Conservation (phyloP, 805 yeast genomes). For the Metschnikowia noctiluminum region DNA sequence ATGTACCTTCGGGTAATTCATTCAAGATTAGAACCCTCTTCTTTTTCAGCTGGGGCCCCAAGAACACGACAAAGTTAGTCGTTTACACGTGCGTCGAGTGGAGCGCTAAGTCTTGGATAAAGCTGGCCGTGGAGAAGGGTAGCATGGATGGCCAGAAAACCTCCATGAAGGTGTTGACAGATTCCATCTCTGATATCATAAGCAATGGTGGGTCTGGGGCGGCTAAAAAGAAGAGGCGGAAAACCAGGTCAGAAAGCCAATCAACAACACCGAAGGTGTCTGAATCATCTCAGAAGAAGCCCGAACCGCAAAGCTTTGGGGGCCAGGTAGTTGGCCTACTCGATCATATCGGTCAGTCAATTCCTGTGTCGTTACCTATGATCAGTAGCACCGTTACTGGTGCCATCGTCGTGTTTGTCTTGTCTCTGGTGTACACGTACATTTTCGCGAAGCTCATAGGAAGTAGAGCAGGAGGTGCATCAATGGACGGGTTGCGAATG, state of each 20-base stretch:
- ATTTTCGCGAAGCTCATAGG: slow-evolving; percentile 1
- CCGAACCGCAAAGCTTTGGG: slow-evolving; percentile 1
- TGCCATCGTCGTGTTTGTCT: slow-evolving; percentile 3
- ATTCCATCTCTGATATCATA: slow-evolving; percentile 9
- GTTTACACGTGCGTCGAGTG: slow-evolving; percentile 75
- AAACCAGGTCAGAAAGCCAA: slow-evolving; percentile 10
- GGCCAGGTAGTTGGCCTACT: slow-evolving; percentile 8
- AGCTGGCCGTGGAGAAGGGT: slow-evolving; percentile 82
- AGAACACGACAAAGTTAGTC: slow-evolving; percentile 56
- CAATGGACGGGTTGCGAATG: background rate
- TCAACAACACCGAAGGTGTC: background rate
- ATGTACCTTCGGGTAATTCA: slow-evolving; percentile 90
- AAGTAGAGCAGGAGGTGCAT: background rate
- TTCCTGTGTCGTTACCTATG: slow-evolving; percentile 12
- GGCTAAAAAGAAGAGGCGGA: slow-evolving; percentile 13
- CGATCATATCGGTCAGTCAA: slow-evolving; percentile 13
- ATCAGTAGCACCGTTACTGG: slow-evolving; percentile 12
- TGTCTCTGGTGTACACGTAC: slow-evolving; percentile 11
- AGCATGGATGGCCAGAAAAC: slow-evolving; percentile 73
- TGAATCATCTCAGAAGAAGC: background rate
- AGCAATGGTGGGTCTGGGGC: slow-evolving; percentile 10
- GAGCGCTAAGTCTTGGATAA: slow-evolving; percentile 92
- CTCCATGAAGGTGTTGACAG: slow-evolving; percentile 16
- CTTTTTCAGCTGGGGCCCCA: slow-evolving; percentile 69
- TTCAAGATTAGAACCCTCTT: slow-evolving; percentile 74